These are phyloP conservation scores for Garcia nutans DNA, from an alignment of 345 rosid species.

Conservation along the genomic window DNA sequence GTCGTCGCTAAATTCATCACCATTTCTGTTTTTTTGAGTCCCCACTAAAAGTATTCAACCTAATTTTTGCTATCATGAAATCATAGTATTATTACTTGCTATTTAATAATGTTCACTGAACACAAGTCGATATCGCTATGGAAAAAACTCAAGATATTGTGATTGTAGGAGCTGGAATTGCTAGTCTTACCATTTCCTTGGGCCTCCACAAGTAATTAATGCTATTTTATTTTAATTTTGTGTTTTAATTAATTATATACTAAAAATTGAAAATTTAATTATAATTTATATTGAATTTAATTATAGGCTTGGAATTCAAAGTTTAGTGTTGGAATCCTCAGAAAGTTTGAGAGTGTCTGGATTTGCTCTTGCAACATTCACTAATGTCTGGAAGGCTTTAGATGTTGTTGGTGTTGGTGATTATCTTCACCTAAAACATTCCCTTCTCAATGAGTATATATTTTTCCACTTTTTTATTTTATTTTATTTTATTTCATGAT, in stretches of 20 bases:
- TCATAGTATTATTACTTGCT: no score
- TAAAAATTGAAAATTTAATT: no score
- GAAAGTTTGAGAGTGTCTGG: conserved; percentile 48
- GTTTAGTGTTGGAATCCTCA: conserved; percentile 69
- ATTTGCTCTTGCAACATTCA: conserved; percentile 50
- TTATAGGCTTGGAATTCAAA: conserved; percentile 63
- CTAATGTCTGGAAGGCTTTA: conserved; percentile 73
- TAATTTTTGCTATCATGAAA: no score
- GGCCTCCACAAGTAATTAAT: conserved; percentile 53
- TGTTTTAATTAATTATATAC: no score
- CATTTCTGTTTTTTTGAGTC: no score
- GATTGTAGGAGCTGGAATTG: conserved; percentile 67
- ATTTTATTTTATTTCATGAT: background rate
- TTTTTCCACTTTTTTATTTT: background rate
- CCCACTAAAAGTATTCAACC: no score
- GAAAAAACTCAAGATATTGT: conserved; percentile 36
- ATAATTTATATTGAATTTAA: background rate
- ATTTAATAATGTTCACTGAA: no score
- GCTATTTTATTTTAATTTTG: no score
- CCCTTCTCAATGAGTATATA: conserved; percentile 41
- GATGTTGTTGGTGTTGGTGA: conserved; percentile 59
- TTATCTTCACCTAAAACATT: conserved; percentile 43
- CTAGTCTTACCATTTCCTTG: conserved; percentile 60
- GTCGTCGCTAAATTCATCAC: no score
- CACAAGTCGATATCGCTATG: background rate